These are phyloP conservation scores for Fusarium buharicum DNA, from an alignment of 2,329 filamentous ascomycete species.

Conservation along the genomic window DNA sequence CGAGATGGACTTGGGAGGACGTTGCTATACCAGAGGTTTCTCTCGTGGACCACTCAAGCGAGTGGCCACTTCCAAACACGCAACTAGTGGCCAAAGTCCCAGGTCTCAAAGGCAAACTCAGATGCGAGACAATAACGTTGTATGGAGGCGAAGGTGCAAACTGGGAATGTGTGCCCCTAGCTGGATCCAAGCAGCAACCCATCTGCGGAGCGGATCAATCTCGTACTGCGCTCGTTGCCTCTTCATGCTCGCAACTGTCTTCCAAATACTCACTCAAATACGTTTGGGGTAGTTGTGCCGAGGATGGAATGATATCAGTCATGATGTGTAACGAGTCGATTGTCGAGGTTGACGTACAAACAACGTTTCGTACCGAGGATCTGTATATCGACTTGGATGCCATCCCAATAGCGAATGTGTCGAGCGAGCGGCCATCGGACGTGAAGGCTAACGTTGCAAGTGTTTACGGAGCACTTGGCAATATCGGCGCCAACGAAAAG, in stretches of 20 bases:
- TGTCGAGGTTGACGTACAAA: conserved; percentile 33
- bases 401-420: conserved; percentile 36
- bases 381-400: conserved; percentile 36
- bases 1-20: conserved; percentile 44
- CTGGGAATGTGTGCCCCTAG: conserved; percentile 36
- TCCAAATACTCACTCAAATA: conserved; percentile 38
- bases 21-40: conserved; percentile 40
- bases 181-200: conserved; percentile 24
- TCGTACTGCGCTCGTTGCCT: conserved; percentile 38
- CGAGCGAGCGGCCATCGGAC: conserved; percentile 25
- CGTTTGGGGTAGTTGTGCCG: conserved; percentile 44
- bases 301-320: conserved; percentile 33
- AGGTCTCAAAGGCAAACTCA: conserved; percentile 31
- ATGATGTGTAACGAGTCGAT: conserved; percentile 44
- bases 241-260: conserved; percentile 37
- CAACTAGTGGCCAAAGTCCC: conserved; percentile 37
- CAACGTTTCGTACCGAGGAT: conserved; percentile 42
- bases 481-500: conserved; percentile 30
- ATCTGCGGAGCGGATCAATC: conserved; percentile 33
- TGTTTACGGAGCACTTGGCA: conserved; percentile 33
- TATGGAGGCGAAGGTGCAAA: conserved; percentile 22
- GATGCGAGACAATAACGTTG: conserved; percentile 38
- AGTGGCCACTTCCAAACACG: conserved; percentile 42
- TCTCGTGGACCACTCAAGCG: conserved; percentile 24
- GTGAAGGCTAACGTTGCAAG: conserved; percentile 31